phyloP scores from a whole-genome alignment of 2,329 filamentous ascomycete genomes.

The Colletotrichum costaricense region DNA sequence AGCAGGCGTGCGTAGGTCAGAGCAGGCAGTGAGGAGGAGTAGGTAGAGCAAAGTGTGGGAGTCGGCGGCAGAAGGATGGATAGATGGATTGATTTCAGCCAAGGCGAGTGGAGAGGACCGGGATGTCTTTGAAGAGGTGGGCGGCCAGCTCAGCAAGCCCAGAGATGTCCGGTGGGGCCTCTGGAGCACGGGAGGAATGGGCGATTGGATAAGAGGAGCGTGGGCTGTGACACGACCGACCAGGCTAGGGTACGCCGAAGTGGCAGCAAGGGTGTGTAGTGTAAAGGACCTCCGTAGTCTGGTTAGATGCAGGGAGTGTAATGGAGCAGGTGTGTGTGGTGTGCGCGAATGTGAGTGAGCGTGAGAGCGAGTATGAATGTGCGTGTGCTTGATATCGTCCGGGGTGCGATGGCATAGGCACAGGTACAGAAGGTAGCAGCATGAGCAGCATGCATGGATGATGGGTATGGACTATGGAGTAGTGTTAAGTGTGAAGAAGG shows the following conservation, averaged over 20 bases:
- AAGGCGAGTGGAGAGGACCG: constrained; percentile 32
- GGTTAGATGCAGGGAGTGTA: constrained; percentile 31
- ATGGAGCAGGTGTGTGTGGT: constrained; percentile 18
- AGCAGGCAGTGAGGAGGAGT: constrained; percentile 1
- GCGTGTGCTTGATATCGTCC: constrained; percentile 30
- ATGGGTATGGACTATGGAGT: not conserved
- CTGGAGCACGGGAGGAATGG: constrained; percentile 37
- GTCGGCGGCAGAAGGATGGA: constrained; percentile 31
- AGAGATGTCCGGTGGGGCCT: constrained; percentile 36
- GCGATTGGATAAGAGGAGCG: constrained; percentile 46
- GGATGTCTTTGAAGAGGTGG: constrained; percentile 32
- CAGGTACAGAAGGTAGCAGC: not conserved
- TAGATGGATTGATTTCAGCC: constrained; percentile 25
- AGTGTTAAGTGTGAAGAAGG: not conserved
- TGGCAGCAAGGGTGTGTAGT: constrained; percentile 33
- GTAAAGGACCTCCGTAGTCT: constrained; percentile 13
- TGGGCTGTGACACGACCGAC: constrained; percentile 45
- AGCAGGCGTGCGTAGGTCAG: not conserved
- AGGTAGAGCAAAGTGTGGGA: constrained; percentile 16
- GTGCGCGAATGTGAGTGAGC: not conserved
- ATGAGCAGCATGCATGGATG: constrained; percentile 7
- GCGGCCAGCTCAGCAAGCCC: constrained; percentile 36
- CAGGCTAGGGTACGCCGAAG: constrained; percentile 35
- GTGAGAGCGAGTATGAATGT: too few species aligned
- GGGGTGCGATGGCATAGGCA: constrained; percentile 18